Evolutionary conservation across 371 early-diverging fungal species (phyloP).

Genomic region (Apophysomyces elegans): DNA sequence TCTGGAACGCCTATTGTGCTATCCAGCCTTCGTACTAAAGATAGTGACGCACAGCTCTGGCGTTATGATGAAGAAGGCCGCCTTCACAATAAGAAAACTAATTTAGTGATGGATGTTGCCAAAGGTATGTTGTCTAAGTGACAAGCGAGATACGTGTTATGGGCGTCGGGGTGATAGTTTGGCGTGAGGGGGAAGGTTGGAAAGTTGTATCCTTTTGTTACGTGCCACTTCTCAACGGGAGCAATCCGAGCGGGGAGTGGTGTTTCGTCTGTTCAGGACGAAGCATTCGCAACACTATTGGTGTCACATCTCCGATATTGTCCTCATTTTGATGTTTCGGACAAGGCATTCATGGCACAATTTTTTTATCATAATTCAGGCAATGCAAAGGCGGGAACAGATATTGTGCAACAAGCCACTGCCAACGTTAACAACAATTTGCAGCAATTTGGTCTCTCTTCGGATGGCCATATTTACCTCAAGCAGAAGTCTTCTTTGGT

Average conservation of each 20-base stretch:
- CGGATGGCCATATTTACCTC: constrained; percentile 53
- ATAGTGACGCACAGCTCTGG: constrained; percentile 56
- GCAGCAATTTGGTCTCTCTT: constrained; percentile 41
- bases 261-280: not conserved
- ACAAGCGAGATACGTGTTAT: not conserved
- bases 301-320: not conserved
- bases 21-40: constrained; percentile 40
- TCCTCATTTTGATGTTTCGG: not conserved
- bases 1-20: constrained; percentile 39
- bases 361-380: constrained; percentile 26
- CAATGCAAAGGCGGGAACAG: constrained; percentile 49
- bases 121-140: constrained; percentile 44
- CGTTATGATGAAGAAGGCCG: constrained; percentile 56
- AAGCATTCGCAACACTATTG: constrained; percentile 12
- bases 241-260: constrained; percentile 8
- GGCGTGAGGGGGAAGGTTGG: too few species aligned
- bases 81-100: constrained; percentile 60
- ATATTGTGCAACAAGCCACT: constrained; percentile 52
- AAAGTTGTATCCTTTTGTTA: not conserved
- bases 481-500: constrained; percentile 47
- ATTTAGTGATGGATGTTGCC: constrained; percentile 60
- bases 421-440: constrained; percentile 30
- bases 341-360: constrained; percentile 4
- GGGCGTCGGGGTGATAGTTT: too few species aligned
- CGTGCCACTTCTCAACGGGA: constrained; percentile 7